A percentile compares a stretch with the other conserved stretches of the same genome.
These are phyloP conservation scores for Diplodia corticola DNA, from an alignment of 2,329 filamentous ascomycete genomes.

Conservation along the genomic window DNA sequence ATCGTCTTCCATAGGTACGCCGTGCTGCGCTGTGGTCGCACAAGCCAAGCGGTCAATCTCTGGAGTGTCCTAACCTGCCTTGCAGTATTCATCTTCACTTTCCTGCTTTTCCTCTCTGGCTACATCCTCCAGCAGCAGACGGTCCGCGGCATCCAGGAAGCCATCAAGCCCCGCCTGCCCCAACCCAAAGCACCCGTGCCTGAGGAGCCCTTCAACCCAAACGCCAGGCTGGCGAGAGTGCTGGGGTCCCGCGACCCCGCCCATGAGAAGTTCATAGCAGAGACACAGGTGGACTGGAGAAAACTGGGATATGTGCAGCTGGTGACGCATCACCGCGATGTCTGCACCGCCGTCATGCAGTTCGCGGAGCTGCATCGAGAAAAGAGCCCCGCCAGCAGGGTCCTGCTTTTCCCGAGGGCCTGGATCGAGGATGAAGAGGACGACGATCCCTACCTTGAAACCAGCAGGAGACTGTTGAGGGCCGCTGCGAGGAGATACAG, in stretches of 20 bases:
- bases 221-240: constrained; percentile 15
- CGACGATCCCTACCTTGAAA: constrained; percentile 46
- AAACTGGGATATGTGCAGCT: constrained; percentile 51
- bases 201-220: constrained; percentile 24
- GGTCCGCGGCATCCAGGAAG: constrained; percentile 71
- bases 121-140: constrained; percentile 87
- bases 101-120: constrained; percentile 81
- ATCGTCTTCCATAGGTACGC: constrained; percentile 63
- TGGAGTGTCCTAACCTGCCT: neutral
- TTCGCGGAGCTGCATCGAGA: constrained; percentile 48
- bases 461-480: constrained; percentile 46
- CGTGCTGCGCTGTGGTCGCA: neutral
- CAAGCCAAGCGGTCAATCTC: constrained; percentile 2
- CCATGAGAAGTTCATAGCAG: constrained; percentile 16
- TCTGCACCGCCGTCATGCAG: constrained; percentile 54
- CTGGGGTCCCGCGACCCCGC: constrained; percentile 25
- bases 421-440: constrained; percentile 40
- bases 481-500: constrained; percentile 49
- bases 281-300: constrained; percentile 46
- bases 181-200: constrained; percentile 38
- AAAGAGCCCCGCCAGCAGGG: constrained; percentile 47
- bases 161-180: constrained; percentile 60
- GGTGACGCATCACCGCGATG: constrained; percentile 45
- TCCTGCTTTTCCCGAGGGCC: constrained; percentile 48
- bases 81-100: constrained; percentile 71